Evolutionary conservation across 2,329 filamentous ascomycete species (phyloP).

Genomic region (Diaporthe caulivora): DNA sequence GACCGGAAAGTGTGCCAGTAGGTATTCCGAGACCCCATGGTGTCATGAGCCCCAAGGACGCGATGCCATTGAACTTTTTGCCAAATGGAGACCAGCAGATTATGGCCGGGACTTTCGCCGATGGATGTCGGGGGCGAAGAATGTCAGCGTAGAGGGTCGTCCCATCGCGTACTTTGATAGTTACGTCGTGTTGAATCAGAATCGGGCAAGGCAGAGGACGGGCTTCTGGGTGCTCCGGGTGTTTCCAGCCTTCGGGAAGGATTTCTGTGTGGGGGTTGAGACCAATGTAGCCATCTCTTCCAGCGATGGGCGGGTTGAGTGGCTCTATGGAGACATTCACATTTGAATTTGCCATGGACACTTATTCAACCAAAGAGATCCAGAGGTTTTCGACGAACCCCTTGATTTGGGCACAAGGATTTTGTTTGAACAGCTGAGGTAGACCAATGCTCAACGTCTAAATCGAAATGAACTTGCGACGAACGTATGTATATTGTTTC

Average conservation of each 20-base stretch:
- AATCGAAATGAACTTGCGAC: neutral
- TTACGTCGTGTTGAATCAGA: neutral
- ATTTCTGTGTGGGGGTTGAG: conserved; percentile 7
- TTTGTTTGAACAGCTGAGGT: neutral
- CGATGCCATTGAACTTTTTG: conserved; percentile 56
- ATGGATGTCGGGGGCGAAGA: neutral
- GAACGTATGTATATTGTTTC: neutral
- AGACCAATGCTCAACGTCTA: neutral
- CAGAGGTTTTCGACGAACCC: neutral
- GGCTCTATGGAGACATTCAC: neutral
- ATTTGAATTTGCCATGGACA: neutral
- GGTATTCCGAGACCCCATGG: conserved; percentile 54
- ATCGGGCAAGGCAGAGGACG: neutral
- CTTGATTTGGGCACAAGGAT: neutral
- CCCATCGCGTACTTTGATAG: conserved; percentile 6
- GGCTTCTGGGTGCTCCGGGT: neutral
- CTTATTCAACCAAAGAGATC: neutral
- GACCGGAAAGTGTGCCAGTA: conserved; percentile 38
- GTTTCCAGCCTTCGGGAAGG: conserved; percentile 1
- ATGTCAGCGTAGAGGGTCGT: conserved; percentile 1
- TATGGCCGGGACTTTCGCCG: neutral
- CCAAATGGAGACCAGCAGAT: conserved; percentile 57
- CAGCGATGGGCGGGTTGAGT: neutral
- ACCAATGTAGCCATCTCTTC: conserved; percentile 9
- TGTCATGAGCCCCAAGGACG: conserved; percentile 51